A percentile compares a stretch with the other conserved stretches of the same genome.
phyloP scores from a whole-genome alignment of 306 rosid species.

The Rosa lucieae region DNA sequence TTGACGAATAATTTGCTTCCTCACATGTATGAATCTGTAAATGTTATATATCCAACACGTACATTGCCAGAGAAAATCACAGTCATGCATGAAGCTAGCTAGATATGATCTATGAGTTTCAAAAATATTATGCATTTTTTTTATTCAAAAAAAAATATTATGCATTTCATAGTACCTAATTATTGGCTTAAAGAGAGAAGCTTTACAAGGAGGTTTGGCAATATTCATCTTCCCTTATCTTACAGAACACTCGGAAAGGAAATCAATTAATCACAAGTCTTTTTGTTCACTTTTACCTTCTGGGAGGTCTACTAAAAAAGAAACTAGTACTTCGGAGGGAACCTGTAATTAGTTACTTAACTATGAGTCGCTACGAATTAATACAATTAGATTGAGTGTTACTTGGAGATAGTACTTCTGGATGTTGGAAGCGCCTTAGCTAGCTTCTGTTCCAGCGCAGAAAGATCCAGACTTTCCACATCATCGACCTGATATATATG shows the following conservation, averaged over 20 bases:
- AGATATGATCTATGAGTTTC: background rate
- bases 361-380: background rate
- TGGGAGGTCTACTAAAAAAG: background rate
- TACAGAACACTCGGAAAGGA: background rate
- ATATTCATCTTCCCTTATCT: background rate
- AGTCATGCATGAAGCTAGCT: background rate
- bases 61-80: background rate
- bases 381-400: background rate
- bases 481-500: slow-evolving; percentile 39
- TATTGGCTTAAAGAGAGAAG: no score
- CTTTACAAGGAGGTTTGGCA: background rate
- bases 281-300: background rate
- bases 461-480: slow-evolving; percentile 27
- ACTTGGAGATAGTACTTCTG: slow-evolving; percentile 4
- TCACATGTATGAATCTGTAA: background rate
- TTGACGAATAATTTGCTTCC: background rate
- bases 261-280: background rate
- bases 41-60: background rate
- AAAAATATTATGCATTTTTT: no score
- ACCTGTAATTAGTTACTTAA: background rate
- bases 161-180: background rate
- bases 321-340: background rate
- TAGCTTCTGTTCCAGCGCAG: slow-evolving; percentile 52
- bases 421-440: slow-evolving; percentile 31
- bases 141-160: no score